Percentiles rank a stretch among this genome's conserved stretches.
Evolutionary conservation across 2,329 filamentous ascomycete species (phyloP).

Genomic region (Raffaelea arxii): DNA sequence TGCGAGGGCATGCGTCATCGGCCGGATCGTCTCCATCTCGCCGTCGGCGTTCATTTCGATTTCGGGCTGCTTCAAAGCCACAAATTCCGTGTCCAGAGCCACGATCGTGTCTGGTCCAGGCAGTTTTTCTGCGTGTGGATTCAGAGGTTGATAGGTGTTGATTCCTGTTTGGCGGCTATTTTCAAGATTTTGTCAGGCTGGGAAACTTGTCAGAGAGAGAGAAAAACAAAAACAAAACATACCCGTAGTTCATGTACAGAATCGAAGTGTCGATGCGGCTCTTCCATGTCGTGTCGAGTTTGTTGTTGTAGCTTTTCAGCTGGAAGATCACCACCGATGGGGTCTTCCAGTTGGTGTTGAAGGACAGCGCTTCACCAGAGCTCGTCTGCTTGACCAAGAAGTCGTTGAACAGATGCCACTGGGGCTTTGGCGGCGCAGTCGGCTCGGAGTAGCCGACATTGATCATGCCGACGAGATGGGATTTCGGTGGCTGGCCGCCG

Average conservation of each 20-base stretch:
- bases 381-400: conserved; percentile 77
- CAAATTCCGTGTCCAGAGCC: conserved; percentile 93
- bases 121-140: conserved; percentile 48
- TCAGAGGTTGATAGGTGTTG: conserved; percentile 51
- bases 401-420: conserved; percentile 97
- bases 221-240: conserved; percentile 20
- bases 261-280: conserved; percentile 72
- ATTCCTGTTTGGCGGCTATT: conserved; percentile 23
- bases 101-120: conserved; percentile 66
- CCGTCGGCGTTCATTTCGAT: conserved; percentile 96
- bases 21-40: conserved; percentile 81
- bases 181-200: conserved; percentile 19
- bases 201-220: too few species aligned
- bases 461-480: conserved; percentile 83
- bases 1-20: conserved; percentile 84
- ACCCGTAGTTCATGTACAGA: conserved; percentile 63
- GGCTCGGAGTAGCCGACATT: conserved; percentile 65
- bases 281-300: conserved; percentile 81
- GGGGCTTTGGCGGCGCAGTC: conserved; percentile 48
- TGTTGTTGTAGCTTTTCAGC: conserved; percentile 68
- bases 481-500: conserved; percentile 65
- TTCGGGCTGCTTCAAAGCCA: conserved; percentile 83
- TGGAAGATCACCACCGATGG: conserved; percentile 86
- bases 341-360: conserved; percentile 86
- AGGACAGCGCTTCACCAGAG: conserved; percentile 71